phyloP scores from a whole-genome alignment of 306 rosid genomes.

The Lagenaria siceraria region DNA sequence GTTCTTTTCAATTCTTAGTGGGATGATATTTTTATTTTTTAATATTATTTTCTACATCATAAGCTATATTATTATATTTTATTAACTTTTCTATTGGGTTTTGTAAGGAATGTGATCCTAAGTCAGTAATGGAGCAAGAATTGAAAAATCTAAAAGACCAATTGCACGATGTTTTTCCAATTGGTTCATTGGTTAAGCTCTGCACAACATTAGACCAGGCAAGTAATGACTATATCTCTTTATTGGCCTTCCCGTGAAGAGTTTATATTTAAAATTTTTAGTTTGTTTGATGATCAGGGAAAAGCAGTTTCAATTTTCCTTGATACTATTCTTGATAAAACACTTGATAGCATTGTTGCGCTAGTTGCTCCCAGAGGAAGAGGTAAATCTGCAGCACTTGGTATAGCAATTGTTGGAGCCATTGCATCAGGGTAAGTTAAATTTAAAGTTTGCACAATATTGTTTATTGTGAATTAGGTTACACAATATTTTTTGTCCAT shows the following conservation, averaged over 20 bases:
- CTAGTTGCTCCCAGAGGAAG: conserved; percentile 89
- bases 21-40: too few relatives aligned
- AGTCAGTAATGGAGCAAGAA: neutral
- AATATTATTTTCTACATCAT: neutral
- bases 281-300: conserved; percentile 37
- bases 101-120: neutral
- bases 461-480: neutral
- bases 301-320: conserved; percentile 71
- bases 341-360: conserved; percentile 62
- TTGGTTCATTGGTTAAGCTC: conserved; percentile 65
- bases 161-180: conserved; percentile 56
- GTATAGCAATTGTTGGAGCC: conserved; percentile 88
- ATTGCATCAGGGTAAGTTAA: conserved; percentile 60
- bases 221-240: neutral
- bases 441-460: neutral
- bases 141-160: conserved; percentile 48
- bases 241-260: neutral
- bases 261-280: neutral
- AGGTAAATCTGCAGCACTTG: conserved; percentile 96
- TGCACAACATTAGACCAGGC: conserved; percentile 69
- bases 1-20: too few relatives aligned
- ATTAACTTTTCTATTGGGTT: neutral
- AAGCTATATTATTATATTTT: neutral
- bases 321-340: conserved; percentile 69
- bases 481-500: neutral